Conservation (phyloP, 768 basidiomycete genomes). For the Erythrobasidium yunnanense region DNA sequence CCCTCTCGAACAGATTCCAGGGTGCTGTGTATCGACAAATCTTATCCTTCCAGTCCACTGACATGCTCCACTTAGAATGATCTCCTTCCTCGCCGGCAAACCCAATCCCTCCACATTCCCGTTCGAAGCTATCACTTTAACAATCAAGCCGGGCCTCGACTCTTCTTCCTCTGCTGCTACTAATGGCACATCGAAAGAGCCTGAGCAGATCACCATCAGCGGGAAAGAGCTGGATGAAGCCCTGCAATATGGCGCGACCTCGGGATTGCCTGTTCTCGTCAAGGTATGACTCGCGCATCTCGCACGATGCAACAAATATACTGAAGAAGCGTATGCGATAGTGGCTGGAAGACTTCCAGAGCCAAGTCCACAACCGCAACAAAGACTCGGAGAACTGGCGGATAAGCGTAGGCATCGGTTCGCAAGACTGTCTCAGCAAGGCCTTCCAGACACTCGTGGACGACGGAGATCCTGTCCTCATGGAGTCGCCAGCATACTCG, state of each 20-base stretch:
- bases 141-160: conserved; percentile 40
- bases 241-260: conserved; percentile 67
- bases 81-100: conserved; percentile 79
- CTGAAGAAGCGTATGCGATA: conserved; percentile 37
- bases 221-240: conserved; percentile 53
- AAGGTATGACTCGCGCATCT: conserved; percentile 28
- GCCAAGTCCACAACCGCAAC: conserved; percentile 53
- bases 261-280: conserved; percentile 55
- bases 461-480: conserved; percentile 65
- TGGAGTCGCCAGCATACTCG: conserved; percentile 67
- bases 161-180: conserved; percentile 43
- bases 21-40: conserved; percentile 39
- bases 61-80: conserved; percentile 41
- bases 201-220: conserved; percentile 48
- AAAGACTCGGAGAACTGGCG: conserved; percentile 55
- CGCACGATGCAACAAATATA: conserved; percentile 19
- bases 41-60: background rate
- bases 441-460: conserved; percentile 61
- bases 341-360: conserved; percentile 66
- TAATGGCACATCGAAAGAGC: conserved; percentile 18
- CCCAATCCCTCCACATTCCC: conserved; percentile 87
- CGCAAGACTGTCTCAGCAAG: conserved; percentile 82
- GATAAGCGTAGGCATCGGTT: conserved; percentile 66
- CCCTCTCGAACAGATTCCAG: conserved; percentile 66
- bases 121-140: conserved; percentile 61